These are phyloP conservation scores for Ceratobasidium sp. DNA, from an alignment of 1,284 basidiomycete genomes.

Conservation along the genomic window DNA sequence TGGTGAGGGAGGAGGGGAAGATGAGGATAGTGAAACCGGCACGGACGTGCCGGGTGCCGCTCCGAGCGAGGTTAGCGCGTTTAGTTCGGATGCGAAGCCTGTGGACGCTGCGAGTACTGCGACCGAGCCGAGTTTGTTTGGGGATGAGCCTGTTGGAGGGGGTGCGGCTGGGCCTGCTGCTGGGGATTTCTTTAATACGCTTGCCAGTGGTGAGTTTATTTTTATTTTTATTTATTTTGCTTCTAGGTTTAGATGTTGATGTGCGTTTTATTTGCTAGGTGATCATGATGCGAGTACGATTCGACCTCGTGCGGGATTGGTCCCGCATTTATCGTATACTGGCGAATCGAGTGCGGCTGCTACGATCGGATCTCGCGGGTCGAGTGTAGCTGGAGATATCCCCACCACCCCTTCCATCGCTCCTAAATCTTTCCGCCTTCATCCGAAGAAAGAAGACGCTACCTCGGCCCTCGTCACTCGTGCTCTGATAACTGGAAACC, in stretches of 20 bases:
- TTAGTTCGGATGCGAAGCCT: conserved; percentile 70
- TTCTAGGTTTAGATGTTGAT: too few species aligned
- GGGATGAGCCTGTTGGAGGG: conserved; percentile 73
- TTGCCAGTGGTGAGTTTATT: conserved; percentile 59
- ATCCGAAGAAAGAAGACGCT: conserved; percentile 89
- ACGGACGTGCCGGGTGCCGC: conserved; percentile 64
- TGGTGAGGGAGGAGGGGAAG: conserved; percentile 63
- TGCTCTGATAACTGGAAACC: conserved; percentile 94
- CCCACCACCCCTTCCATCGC: conserved; percentile 59
- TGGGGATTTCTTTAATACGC: conserved; percentile 92
- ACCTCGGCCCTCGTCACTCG: conserved; percentile 91
- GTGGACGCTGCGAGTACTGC: conserved; percentile 78
- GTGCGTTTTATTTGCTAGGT: too few species aligned
- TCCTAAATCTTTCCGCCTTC: conserved; percentile 90
- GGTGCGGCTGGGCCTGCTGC: conserved; percentile 73
- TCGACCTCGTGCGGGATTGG: conserved; percentile 71
- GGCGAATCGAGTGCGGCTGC: conserved; percentile 41
- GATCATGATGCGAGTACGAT: conserved; percentile 68
- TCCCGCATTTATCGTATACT: conserved; percentile 74
- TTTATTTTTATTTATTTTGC: background rate
- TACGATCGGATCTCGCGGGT: conserved; percentile 54
- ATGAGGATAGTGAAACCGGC: conserved; percentile 60
- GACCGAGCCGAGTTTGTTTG: conserved; percentile 89
- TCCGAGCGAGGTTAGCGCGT: conserved; percentile 78
- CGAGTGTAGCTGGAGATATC: conserved; percentile 80